phyloP scores from a whole-genome alignment of 306 rosid species.

The Vigna hirtella region DNA sequence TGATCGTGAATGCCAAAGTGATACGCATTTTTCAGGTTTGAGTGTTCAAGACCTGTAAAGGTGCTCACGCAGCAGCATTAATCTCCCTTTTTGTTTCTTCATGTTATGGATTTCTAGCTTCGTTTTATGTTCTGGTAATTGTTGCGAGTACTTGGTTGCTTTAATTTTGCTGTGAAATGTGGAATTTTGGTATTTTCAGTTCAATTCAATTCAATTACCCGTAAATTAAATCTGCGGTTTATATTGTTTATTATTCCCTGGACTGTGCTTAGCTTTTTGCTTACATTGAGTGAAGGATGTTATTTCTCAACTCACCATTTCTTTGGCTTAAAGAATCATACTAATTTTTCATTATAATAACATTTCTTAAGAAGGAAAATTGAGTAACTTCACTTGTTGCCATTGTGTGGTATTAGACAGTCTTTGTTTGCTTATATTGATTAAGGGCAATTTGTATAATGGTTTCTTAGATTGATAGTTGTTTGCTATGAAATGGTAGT shows the following conservation, averaged over 20 bases:
- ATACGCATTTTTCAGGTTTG: slow-evolving; percentile 56
- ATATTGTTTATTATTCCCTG: background rate
- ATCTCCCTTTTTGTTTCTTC: background rate
- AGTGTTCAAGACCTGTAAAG: slow-evolving; percentile 75
- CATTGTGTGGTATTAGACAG: too few species aligned
- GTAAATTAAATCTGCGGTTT: background rate
- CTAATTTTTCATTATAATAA: background rate
- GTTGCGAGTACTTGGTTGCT: background rate
- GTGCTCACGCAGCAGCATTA: background rate
- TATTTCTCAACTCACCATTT: background rate
- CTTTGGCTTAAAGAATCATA: background rate
- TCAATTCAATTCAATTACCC: background rate
- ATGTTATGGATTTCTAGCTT: background rate
- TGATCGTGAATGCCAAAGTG: background rate
- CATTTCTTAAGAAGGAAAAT: background rate
- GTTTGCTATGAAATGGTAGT: too few species aligned
- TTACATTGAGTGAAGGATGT: background rate
- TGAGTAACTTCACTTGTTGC: background rate
- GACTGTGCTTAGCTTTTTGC: background rate
- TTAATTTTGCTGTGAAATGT: slow-evolving; percentile 11
- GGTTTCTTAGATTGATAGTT: too few species aligned
- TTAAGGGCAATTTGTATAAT: too few species aligned
- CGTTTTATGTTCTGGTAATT: background rate
- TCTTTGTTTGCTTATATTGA: too few species aligned
- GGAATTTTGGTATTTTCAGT: slow-evolving; percentile 5